Conservation (phyloP, 1,284 basidiomycete species). For the Violaceomyces palustris region DNA sequence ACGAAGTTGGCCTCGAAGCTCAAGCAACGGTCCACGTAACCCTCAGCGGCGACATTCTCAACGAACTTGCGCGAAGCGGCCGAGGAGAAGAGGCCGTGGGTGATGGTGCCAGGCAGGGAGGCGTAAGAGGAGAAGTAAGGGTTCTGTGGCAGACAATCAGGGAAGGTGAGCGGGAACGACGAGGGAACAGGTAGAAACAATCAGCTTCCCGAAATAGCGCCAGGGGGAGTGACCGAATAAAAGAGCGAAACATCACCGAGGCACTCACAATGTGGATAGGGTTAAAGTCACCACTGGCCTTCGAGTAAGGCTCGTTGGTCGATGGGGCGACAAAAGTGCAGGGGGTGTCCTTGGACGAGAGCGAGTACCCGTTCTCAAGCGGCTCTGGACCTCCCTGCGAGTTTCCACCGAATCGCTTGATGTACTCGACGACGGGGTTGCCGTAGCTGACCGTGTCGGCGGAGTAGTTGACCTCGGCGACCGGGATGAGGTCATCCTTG, state of each 20-base stretch:
- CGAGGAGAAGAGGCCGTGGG: constrained; percentile 94
- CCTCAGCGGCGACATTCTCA: constrained; percentile 89
- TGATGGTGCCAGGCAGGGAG: constrained; percentile 89
- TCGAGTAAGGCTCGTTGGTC: constrained; percentile 89
- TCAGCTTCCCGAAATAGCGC: neutral
- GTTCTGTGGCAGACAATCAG: no score
- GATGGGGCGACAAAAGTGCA: constrained; percentile 57
- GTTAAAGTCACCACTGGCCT: constrained; percentile 92
- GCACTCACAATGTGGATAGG: constrained; percentile 72
- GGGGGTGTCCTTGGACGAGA: constrained; percentile 20
- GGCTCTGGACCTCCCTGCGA: constrained; percentile 68
- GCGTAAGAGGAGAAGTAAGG: constrained; percentile 96
- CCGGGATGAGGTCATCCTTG: constrained; percentile 42
- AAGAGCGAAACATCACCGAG: neutral
- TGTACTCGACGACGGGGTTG: constrained; percentile 87
- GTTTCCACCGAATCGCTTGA: constrained; percentile 78
- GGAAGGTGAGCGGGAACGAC: neutral
- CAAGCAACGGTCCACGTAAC: constrained; percentile 69
- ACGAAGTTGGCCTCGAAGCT: constrained; percentile 62
- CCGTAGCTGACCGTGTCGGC: constrained; percentile 54
- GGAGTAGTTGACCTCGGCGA: constrained; percentile 39
- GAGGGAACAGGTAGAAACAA: neutral
- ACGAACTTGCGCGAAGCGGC: constrained; percentile 89
- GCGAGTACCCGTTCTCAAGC: constrained; percentile 61
- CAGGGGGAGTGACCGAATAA: neutral